Evolutionary conservation across 1,139 yeast species (phyloP), one percentile per base, ranked within the genome.

Genomic region (Pichia sp.): DNA sequence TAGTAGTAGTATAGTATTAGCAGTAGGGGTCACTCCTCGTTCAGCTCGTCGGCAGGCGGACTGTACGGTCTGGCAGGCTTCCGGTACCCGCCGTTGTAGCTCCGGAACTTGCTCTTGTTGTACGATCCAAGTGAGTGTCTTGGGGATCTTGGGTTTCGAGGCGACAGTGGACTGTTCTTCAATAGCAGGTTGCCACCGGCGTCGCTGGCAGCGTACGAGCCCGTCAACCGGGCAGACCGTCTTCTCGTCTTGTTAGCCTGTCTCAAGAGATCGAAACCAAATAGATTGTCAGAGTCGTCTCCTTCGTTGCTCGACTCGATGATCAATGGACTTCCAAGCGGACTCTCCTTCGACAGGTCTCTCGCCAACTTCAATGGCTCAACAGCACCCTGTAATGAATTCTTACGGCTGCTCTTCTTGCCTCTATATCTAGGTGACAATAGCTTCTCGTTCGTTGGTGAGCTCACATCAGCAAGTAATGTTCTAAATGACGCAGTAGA

Each of bases 111-210:
- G n/a, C 20, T 45, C 17, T 47, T 47, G 6, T 32, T 31, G 31
- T 51, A 45, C 1, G 42, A 15, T 12, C 28, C 40, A n/a, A 41
- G n/a, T 6, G 50, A 44, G 18, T 49, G 50, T 34, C 48, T 44
- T 5, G 54, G 55, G 3, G 53, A 47, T 28, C 61, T 47, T 11
- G 63, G 60, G 8, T 59, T 51, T 38, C 58, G 49, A 14, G 60
- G 59, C 7, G 61, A 53, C n/a, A 57, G 48, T 4, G 61, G 59
- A 32, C 58, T 58, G 11, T 56, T 42, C 5, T 42, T 42, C 14
- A 48, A 33, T 11, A 48, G 33, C 17, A 48, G 12, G 33, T 40
- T 48, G 2, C 52, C 52, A 18, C 32, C 22, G 1, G 51, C 47
- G 34, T 53, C 58, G 18, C n/a, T 4, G n/a, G 39, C 41, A 3